Base-by-base conservation (phyloP, 805 yeast genomes). In the Ogataea parapolymorpha region DNA sequence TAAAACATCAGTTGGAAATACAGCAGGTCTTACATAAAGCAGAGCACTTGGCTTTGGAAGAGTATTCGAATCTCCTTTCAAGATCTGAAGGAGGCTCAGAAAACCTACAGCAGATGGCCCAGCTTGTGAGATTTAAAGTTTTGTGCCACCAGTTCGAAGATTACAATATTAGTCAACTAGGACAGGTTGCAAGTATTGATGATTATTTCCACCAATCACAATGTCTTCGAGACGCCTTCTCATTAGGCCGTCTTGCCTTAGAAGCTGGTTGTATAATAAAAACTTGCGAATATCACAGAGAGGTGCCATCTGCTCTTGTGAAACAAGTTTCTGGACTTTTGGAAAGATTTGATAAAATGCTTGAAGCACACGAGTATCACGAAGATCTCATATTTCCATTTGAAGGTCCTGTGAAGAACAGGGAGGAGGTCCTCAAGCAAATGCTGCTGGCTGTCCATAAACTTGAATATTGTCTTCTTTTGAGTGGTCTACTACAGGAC, bases 41-140 rank as follows among this genome's bases (percentile, higher is more conserved):
- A 6, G 49, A 50, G 20, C 42, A 37, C 13, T 14, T 33, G 11
- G 29, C 58, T 2, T 13, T 45, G 4, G 10, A 24, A 8, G 41
- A 41, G 5, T 53, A 43, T 25, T 33, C 35, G 3, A 16, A 18
- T 1, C 36, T 42, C 9, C 30, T 48, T 2, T 15, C 20, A 2
- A 18, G 25, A 3, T 18, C 46, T n/a, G 33, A 42, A 9, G 25
- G 32, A 5, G 24, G 43, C 6, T 15, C 38, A 2, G 15, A 17
- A 2, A 26, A 41, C 12, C 13, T 46, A 3, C 17, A 30, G 6
- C 26, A 23, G 14, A 29, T 32, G 15, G 50, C 46, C 35, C 36
- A 23, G 4, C 13, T 51, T 2, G 15, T 51, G 22, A 48, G 41
- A 29, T 44, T 53, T 20, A 35, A 30, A 18, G 24, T 12, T 2